Conservation (phyloP, 2,329 filamentous ascomycete genomes). For the Colletotrichum sp. region DNA sequence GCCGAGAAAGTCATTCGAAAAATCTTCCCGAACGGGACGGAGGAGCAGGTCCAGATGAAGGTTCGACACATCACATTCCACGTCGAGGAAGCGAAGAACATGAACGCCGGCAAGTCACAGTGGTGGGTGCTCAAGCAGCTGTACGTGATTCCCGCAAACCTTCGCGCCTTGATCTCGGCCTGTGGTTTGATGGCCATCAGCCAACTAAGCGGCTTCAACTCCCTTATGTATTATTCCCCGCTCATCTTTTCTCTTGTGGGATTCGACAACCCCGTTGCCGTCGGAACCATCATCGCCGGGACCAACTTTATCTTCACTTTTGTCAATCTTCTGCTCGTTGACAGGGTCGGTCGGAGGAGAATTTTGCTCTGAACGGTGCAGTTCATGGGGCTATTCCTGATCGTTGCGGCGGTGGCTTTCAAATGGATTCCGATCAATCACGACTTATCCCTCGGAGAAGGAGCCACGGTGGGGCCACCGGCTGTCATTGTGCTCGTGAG, state of each 20-base stretch:
- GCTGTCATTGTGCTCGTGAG: slow-evolving; percentile 42
- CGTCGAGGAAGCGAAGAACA: slow-evolving; percentile 42
- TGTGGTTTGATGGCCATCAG: slow-evolving; percentile 58
- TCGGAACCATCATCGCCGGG: slow-evolving; percentile 47
- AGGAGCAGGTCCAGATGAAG: slow-evolving; percentile 48
- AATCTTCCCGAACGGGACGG: slow-evolving; percentile 47
- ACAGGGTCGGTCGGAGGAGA: slow-evolving; percentile 47
- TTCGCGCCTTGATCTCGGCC: slow-evolving; percentile 48
- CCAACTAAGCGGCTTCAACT: slow-evolving; percentile 59
- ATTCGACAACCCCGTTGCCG: slow-evolving; percentile 52
- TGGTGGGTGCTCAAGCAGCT: slow-evolving; percentile 51
- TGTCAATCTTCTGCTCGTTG: slow-evolving; percentile 51
- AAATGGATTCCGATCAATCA: slow-evolving; percentile 50
- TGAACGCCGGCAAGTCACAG: slow-evolving; percentile 42
- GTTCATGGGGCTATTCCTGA: slow-evolving; percentile 48
- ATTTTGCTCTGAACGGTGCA: slow-evolving; percentile 48
- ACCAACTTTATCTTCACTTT: slow-evolving; percentile 56
- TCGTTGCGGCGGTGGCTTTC: slow-evolving; percentile 49
- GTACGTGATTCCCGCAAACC: slow-evolving; percentile 46
- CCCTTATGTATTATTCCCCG: slow-evolving; percentile 55
- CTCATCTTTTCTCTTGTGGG: slow-evolving; percentile 54
- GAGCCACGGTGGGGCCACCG: slow-evolving; percentile 31
- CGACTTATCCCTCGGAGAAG: slow-evolving; percentile 40
- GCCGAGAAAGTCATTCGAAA: slow-evolving; percentile 40
- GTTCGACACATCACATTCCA: slow-evolving; percentile 42